Base-by-base conservation (phyloP, 805 yeast genomes). In the Ogataea paradorogensis region DNA sequence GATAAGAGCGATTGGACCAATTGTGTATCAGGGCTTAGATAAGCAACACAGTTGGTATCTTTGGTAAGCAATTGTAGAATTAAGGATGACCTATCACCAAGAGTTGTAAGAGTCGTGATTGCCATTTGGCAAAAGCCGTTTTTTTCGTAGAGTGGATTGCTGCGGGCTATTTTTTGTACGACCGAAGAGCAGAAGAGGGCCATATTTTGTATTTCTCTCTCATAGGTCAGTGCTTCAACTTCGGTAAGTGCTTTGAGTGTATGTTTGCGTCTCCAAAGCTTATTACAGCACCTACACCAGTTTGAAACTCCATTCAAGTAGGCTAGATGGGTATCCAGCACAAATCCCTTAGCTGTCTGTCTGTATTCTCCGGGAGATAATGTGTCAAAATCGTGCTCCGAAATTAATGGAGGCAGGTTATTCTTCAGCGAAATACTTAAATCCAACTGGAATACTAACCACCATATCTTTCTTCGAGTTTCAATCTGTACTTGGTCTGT, bases 381-480 rank as follows among this genome's bases (percentile, higher is more conserved):
- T 0, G 80, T 80, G 47, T 78, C 80, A 52, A 71, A 74, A 47
- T 77, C 81, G 38, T 69, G 74, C 27, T 65, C 59, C 42, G 64
- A 62, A 43, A 80, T 73, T 25, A 74, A 65, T 1, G 84, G 84
- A 0, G 78, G 71, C 18, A 74, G 56, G 51, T 78, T 70, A 35
- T 71, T 73, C 46, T 75, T 75, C 43, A 76, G 71, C 25, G 82
- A 70, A 7, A 77, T 72, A 43, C 73, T 64, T 3, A 76, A 70
- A 54, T 80, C 86, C 44, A 80, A 58, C 20, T 77, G 76, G 43
- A 78, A 77, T 5, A 80, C 73, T 24, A 76, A 78, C 84, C 84
- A 80, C 84, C 85, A 80, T n/a, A 80, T 55, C 40, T 75, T 55
- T 52, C 84, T 65, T 55, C 82, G 63, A 32, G 70, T 63, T 43